Evolutionary conservation across 2,329 filamentous ascomycete genomes (phyloP), one percentile per base, ranked within the genome.

Genomic region (Alternaria sp.): DNA sequence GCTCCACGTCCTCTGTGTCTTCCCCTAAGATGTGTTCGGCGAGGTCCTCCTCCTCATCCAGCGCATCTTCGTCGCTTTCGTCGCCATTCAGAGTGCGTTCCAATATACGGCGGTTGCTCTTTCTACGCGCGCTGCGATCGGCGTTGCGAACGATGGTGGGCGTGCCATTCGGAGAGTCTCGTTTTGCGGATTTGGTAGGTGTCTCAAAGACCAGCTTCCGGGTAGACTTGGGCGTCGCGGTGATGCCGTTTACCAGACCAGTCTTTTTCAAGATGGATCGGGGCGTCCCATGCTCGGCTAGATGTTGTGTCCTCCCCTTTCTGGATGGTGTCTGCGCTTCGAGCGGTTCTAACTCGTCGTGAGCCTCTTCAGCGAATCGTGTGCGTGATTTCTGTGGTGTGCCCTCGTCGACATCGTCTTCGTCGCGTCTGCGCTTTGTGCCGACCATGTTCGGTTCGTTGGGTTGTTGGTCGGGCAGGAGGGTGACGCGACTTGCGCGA

Each of bases 81-180:
- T 84, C 86, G 17, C 87, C 89, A 19, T 86, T 85, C 11, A 91
- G 84, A 7, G 89, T 89, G 46, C 89, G 89, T 74, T 94, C 89
- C 40, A 96, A 90, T 55, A 97, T 82, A 4, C 89, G 88, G 55
- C 89, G 86, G 21, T 91, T 91, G 77, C 92, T 97, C 84, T 97
- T 97, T 74, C 90, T 90, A 72, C 91, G 89, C 2, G 94, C 95
- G 6, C 94, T 97, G 52, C 91, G 89, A 80, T 97, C 93, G 19
- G 91, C 91, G 67, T 92, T 91, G 66, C 86, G 88, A 45, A 86
- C 84, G 69, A 89, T 86, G 40, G 87, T 87, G 0, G 92, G 90
- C 1, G 90, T 93, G 52, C 73, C 77, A 21, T 73, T 69, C 5
- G 74, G 70, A 3, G 72, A 73, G 6, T 80, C 76, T 32, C 76